phyloP scores from a whole-genome alignment of 805 yeast species.

The Lipomyces sp. region DNA sequence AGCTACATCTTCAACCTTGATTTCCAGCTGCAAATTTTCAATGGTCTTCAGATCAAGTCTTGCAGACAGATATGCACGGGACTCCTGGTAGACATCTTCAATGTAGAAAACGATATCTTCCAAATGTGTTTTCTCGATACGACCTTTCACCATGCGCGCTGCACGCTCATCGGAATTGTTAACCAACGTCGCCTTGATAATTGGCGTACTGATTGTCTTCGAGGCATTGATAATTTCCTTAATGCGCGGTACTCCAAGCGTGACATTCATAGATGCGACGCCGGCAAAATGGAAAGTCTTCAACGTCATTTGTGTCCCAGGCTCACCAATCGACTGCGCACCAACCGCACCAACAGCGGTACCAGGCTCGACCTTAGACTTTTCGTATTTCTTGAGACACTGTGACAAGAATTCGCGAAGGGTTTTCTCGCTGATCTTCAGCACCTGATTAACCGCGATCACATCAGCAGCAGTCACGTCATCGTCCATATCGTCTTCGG shows the following conservation, averaged over 20 bases:
- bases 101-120: conserved; percentile 86
- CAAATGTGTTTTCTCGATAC: conserved; percentile 88
- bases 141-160: conserved; percentile 97
- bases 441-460: conserved; percentile 46
- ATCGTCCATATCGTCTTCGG: conserved; percentile 43
- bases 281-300: conserved; percentile 99
- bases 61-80: conserved; percentile 76
- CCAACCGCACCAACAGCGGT: conserved; percentile 99
- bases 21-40: conserved; percentile 86
- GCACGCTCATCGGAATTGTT: conserved; percentile 86
- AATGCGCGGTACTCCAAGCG: conserved; percentile 98
- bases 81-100: conserved; percentile 89
- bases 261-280: conserved; percentile 98
- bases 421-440: conserved; percentile 66
- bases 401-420: conserved; percentile 70
- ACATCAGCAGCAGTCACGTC: conserved; percentile 43
- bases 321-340: conserved; percentile 99
- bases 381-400: conserved; percentile 78
- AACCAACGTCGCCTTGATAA: conserved; percentile 90
- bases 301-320: conserved; percentile 98
- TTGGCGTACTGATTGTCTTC: conserved; percentile 92
- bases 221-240: conserved; percentile 98
- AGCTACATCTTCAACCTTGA: conserved; percentile 84
- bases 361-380: conserved; percentile 97
- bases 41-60: conserved; percentile 83